phyloP scores from a whole-genome alignment of 2,329 filamentous ascomycete genomes.

The Fonsecaea monophora region DNA sequence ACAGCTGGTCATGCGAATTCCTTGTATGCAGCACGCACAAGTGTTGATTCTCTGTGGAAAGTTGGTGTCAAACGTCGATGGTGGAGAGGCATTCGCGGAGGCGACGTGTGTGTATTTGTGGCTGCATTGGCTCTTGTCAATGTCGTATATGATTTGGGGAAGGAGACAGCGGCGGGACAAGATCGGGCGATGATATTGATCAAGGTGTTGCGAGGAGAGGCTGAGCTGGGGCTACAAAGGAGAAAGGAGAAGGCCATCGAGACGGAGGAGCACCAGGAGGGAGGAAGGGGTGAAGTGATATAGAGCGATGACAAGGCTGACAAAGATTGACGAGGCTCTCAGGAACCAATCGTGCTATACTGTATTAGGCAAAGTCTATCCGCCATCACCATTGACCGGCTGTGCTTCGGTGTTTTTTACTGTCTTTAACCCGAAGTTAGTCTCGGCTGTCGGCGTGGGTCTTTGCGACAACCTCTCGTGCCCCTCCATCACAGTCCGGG shows the following conservation, averaged over 20 bases:
- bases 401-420: background rate
- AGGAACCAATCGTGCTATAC: background rate
- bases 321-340: background rate
- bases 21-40: constrained; percentile 78
- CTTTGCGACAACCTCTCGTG: background rate
- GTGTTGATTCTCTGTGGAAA: constrained; percentile 86
- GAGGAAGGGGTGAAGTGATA: background rate
- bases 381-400: background rate
- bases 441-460: constrained; percentile 1
- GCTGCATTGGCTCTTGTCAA: constrained; percentile 67
- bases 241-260: constrained; percentile 14
- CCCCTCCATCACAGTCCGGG: background rate
- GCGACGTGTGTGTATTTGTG: constrained; percentile 85
- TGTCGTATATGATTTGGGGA: constrained; percentile 37
- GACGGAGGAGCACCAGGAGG: background rate
- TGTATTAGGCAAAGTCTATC: background rate
- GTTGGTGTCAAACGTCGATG: constrained; percentile 88
- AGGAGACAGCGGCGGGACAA: constrained; percentile 25
- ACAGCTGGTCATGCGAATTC: constrained; percentile 66
- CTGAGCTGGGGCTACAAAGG: constrained; percentile 37
- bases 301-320: background rate
- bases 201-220: constrained; percentile 39
- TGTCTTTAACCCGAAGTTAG: background rate
- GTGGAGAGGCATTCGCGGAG: constrained; percentile 82
- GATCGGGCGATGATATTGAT: constrained; percentile 34